These are phyloP conservation scores for Microbotryum intermedium DNA, from an alignment of 1,284 basidiomycete species.

Conservation along the genomic window DNA sequence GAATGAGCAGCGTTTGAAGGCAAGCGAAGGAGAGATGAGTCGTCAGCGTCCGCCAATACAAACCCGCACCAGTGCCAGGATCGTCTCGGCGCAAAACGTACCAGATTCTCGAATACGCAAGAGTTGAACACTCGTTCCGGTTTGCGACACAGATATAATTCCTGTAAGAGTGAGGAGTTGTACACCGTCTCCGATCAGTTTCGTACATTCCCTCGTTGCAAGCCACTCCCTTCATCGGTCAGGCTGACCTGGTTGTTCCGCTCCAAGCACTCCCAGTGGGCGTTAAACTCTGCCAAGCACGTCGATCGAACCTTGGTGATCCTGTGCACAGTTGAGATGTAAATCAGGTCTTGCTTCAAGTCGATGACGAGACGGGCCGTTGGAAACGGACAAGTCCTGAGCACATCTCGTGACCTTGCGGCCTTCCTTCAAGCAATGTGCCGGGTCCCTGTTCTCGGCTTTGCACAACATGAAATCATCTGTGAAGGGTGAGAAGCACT, in stretches of 20 bases:
- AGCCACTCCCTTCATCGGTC: too few relatives aligned
- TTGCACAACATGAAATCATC: slow-evolving; percentile 99
- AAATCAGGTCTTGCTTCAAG: not conserved
- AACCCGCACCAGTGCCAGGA: not conserved
- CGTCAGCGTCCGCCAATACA: too few relatives aligned
- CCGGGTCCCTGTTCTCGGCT: slow-evolving; percentile 78
- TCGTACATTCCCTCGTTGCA: not conserved
- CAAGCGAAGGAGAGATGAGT: not conserved
- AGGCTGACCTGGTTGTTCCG: slow-evolving; percentile 78
- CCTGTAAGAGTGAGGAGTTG: slow-evolving; percentile 45
- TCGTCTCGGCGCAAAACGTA: slow-evolving; percentile 15
- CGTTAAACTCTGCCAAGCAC: slow-evolving; percentile 79
- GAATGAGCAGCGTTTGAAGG: not conserved
- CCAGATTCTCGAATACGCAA: slow-evolving; percentile 92
- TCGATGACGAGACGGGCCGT: slow-evolving; percentile 4
- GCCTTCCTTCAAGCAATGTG: slow-evolving; percentile 91
- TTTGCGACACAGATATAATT: slow-evolving; percentile 84
- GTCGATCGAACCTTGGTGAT: slow-evolving; percentile 88
- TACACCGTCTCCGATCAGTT: not conserved
- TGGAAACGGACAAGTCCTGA: slow-evolving; percentile 69
- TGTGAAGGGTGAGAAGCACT: slow-evolving; percentile 39
- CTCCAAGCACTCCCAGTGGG: slow-evolving; percentile 93
- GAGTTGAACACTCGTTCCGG: slow-evolving; percentile 82
- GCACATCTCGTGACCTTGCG: slow-evolving; percentile 92
- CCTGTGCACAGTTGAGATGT: slow-evolving; percentile 49